phyloP scores from a whole-genome alignment of 768 basidiomycete species.

The Rhizopogon sp. region DNA sequence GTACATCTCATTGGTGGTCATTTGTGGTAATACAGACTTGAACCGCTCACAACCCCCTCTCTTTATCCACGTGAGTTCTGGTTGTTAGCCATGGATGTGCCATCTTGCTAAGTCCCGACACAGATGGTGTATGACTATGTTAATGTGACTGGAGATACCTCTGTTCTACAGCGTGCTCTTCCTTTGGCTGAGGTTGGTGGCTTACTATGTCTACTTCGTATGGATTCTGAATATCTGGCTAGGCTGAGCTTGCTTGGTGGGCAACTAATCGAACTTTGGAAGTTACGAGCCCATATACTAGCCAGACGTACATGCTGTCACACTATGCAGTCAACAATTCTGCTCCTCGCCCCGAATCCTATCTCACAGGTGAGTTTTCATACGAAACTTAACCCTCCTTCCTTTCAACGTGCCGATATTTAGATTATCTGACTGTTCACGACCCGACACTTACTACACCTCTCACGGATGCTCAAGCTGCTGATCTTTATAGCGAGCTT shows the following conservation, averaged over 20 bases:
- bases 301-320: constrained; percentile 58
- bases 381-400: neutral
- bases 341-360: constrained; percentile 88
- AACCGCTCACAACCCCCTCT: constrained; percentile 91
- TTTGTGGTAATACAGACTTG: constrained; percentile 44
- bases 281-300: constrained; percentile 68
- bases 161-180: constrained; percentile 76
- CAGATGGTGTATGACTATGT: constrained; percentile 93
- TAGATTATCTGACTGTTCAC: constrained; percentile 79
- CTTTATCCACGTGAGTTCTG: constrained; percentile 62
- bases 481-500: constrained; percentile 77
- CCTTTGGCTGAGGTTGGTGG: constrained; percentile 69
- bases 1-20: constrained; percentile 2
- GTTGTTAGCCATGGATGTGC: neutral
- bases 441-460: constrained; percentile 49
- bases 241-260: constrained; percentile 89
- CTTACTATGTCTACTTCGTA: neutral
- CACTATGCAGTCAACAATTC: constrained; percentile 77
- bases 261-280: constrained; percentile 59
- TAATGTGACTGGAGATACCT: constrained; percentile 58
- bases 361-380: constrained; percentile 46
- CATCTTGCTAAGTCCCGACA: neutral
- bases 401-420: constrained; percentile 13
- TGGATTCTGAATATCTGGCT: neutral
- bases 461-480: constrained; percentile 55